These are phyloP conservation scores for Primulina tabacum DNA, from an alignment of 257 asterid species.

Conservation along the genomic window DNA sequence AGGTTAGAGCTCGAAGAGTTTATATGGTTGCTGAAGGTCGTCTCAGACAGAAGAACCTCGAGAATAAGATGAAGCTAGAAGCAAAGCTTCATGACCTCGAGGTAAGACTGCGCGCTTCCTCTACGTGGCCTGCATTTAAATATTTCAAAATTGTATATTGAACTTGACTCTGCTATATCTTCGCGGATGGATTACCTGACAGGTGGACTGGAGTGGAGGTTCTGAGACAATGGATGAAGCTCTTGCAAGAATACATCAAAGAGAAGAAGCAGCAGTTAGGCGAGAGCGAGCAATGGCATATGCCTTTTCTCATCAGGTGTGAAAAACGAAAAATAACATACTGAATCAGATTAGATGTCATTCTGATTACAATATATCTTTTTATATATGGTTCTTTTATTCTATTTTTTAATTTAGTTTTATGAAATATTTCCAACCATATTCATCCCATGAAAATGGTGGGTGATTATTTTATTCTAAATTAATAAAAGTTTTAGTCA, in stretches of 20 bases:
- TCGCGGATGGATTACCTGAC: slow-evolving; percentile 23
- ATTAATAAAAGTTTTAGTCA: not conserved
- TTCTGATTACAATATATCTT: not conserved
- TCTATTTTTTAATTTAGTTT: not conserved
- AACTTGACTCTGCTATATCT: not conserved
- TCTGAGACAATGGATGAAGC: slow-evolving; percentile 68
- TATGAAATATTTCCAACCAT: not conserved
- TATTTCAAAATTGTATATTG: not conserved
- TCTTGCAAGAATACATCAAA: slow-evolving; percentile 73
- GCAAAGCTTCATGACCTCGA: slow-evolving; percentile 82
- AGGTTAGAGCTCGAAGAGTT: slow-evolving; percentile 66
- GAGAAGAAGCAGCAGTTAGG: slow-evolving; percentile 89
- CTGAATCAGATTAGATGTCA: not conserved
- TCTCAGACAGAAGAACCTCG: slow-evolving; percentile 72
- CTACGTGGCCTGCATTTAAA: not conserved
- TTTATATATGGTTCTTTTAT: not conserved
- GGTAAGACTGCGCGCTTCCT: slow-evolving; percentile 38
- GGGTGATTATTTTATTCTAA: not conserved
- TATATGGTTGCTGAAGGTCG: slow-evolving; percentile 74
- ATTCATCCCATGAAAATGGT: not conserved
- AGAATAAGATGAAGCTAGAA: slow-evolving; percentile 79
- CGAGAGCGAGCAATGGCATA: slow-evolving; percentile 94
- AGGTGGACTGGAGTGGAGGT: slow-evolving; percentile 94
- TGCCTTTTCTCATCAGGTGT: slow-evolving; percentile 89
- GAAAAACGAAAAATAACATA: not conserved